Base-by-base conservation (phyloP, 2,329 filamentous ascomycete genomes). In the Pseudomassariella vexata region DNA sequence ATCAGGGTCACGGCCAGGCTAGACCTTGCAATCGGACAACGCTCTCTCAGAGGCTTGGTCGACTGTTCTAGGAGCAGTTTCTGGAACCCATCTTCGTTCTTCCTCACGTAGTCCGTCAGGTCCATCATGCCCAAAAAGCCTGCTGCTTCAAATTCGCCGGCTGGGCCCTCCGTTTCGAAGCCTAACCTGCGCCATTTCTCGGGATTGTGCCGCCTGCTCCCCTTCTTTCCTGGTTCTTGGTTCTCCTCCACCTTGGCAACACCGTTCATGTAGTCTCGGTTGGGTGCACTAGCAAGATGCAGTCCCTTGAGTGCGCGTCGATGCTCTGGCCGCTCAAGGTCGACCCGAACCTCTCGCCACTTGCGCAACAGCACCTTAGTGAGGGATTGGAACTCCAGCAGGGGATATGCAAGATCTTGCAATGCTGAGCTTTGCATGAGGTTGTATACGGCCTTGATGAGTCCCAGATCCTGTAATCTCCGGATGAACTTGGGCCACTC, bases 121-220 rank as follows among this genome's bases (percentile, higher is more conserved):
- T 98, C 92, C 89, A 98, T 96, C 76, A 98, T 86, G 18, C 92
- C 92, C 33, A 98, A 61, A 54, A 89, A 96, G 0, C 92, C 92
- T 18, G 85, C 83, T 23, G 76, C 68, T 14, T 87, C 80, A 52
- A 98, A 96, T 47, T 98, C 92, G 47, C 73, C 72, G 1, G 81
- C 81, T 4, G 92, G 92, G 45, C 76, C 89, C 58, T 98, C 92
- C 0, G 84, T 82, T 56, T 92, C 84, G 49, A 98, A 98, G 3
- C 92, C 92, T 24, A 98, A 59, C 33, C 89, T 73, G 47, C 88
- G 75, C 92, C 92, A 98, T 56, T 95, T 95, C 50, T 94, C 82
- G 0, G 88, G 84, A 48, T 87, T 85, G 47, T 94, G 86, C 48
- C 75, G 76, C 49, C 76, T 75, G 52, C 73, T 85, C 3, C 75